A percentile compares a stretch with the other conserved stretches of the same genome.
phyloP scores from a whole-genome alignment of 306 rosid species.

The Vigna nakashimae region DNA sequence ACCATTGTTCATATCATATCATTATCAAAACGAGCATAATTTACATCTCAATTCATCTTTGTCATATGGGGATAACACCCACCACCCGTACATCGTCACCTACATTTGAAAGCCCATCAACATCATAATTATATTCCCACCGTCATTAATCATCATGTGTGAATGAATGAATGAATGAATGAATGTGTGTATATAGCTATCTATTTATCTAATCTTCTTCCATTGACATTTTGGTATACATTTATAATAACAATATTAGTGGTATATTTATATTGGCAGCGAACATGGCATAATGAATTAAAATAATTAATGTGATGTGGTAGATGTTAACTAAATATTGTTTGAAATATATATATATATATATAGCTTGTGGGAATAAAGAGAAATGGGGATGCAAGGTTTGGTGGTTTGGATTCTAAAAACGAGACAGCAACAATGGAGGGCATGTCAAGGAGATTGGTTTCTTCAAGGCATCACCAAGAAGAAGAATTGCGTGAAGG shows the following conservation, averaged over 20 bases:
- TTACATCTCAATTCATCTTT: constrained; percentile 49
- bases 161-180: not conserved
- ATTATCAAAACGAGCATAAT: constrained; percentile 55
- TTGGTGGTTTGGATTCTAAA: constrained; percentile 51
- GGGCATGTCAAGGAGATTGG: constrained; percentile 53
- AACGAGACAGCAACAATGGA: constrained; percentile 56
- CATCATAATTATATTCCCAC: constrained; percentile 52
- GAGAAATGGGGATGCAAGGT: constrained; percentile 64
- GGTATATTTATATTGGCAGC: not conserved
- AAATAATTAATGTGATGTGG: constrained; percentile 9
- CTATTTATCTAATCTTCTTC: not conserved
- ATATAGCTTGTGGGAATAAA: constrained; percentile 78
- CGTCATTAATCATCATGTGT: constrained; percentile 27
- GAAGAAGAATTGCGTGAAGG: constrained; percentile 84
- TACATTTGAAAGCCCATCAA: constrained; percentile 56
- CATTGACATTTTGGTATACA: constrained; percentile 38
- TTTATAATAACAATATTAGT: not conserved
- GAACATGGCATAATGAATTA: constrained; percentile 31
- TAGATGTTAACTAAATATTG: constrained; percentile 1
- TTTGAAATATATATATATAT: constrained; percentile 38
- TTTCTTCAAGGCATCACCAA: constrained; percentile 50
- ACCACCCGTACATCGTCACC: constrained; percentile 74
- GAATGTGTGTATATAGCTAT: not conserved
- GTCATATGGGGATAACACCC: constrained; percentile 59
- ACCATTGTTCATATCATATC: constrained; percentile 34